Conservation (phyloP, 2,329 filamentous ascomycete genomes). For the Hysterium pulicare region DNA sequence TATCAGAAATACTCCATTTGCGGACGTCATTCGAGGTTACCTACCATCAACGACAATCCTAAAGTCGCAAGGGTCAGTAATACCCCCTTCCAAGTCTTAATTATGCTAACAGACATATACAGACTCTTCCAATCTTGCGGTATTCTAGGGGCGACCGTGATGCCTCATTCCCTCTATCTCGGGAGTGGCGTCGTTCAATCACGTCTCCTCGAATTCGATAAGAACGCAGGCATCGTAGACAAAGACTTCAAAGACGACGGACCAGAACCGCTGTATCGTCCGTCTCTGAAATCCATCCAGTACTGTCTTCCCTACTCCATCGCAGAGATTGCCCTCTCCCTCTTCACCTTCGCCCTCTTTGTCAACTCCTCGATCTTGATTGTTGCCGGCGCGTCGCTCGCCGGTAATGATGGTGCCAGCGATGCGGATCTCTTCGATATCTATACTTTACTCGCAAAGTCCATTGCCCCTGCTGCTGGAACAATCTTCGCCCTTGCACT, state of each 20-base stretch:
- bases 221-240: conserved; percentile 7
- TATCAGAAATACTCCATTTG: conserved; percentile 47
- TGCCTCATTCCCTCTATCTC: conserved; percentile 59
- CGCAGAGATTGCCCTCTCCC: conserved; percentile 62
- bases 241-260: conserved; percentile 35
- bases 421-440: conserved; percentile 77
- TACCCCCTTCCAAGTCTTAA: not conserved
- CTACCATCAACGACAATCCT: conserved; percentile 53
- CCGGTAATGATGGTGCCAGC: conserved; percentile 52
- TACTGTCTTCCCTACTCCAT: conserved; percentile 69
- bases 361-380: conserved; percentile 80
- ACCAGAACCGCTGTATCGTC: conserved; percentile 55
- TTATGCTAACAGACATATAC: conserved; percentile 7
- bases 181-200: conserved; percentile 56
- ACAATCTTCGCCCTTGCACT: conserved; percentile 76
- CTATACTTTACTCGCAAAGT: conserved; percentile 63
- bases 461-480: conserved; percentile 68
- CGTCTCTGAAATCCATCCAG: conserved; percentile 64
- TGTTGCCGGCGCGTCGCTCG: conserved; percentile 72
- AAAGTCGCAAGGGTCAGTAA: conserved; percentile 48
- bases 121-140: conserved; percentile 62
- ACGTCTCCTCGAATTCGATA: conserved; percentile 40
- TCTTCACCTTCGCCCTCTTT: conserved; percentile 77
- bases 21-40: conserved; percentile 54
- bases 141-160: conserved; percentile 70